These are phyloP conservation scores for Viola odorata DNA, from an alignment of 345 rosid species.

Conservation along the genomic window DNA sequence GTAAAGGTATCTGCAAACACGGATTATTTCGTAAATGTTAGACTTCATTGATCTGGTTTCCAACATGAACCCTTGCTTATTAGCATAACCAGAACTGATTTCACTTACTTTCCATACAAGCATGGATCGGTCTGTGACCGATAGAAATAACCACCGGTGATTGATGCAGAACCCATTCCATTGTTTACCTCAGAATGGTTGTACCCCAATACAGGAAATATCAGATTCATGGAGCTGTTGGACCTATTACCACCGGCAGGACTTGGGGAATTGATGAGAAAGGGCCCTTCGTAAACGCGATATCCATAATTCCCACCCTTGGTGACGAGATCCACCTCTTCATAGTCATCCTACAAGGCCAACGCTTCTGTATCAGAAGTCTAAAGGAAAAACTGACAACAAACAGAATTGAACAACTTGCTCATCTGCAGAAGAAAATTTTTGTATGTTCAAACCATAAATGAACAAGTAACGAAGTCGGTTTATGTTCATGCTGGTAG, in stretches of 20 bases:
- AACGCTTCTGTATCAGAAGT: slow-evolving; percentile 23
- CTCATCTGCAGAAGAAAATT: too few species aligned
- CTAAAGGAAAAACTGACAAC: neutral
- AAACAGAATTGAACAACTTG: too few species aligned
- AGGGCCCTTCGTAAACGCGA: slow-evolving; percentile 43
- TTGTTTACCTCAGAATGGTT: slow-evolving; percentile 40
- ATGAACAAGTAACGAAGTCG: too few species aligned
- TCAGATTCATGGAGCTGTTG: slow-evolving; percentile 25
- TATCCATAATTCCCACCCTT: slow-evolving; percentile 59
- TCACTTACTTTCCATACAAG: slow-evolving; percentile 42
- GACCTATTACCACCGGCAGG: slow-evolving; percentile 35
- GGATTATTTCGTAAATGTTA: neutral
- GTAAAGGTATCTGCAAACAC: slow-evolving; percentile 35
- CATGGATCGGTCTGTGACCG: slow-evolving; percentile 52
- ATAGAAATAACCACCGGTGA: slow-evolving; percentile 48
- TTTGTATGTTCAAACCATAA: too few species aligned
- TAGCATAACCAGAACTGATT: too few species aligned
- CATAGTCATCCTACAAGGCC: slow-evolving; percentile 37
- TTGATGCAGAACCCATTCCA: slow-evolving; percentile 40
- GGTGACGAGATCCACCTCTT: slow-evolving; percentile 49
- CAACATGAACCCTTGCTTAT: too few species aligned
- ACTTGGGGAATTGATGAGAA: slow-evolving; percentile 22
- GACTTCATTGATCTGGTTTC: too few species aligned
- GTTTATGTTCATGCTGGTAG: neutral
- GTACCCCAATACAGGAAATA: slow-evolving; percentile 54